phyloP scores from a whole-genome alignment of 805 yeast genomes.

The Komagataella ulmi region DNA sequence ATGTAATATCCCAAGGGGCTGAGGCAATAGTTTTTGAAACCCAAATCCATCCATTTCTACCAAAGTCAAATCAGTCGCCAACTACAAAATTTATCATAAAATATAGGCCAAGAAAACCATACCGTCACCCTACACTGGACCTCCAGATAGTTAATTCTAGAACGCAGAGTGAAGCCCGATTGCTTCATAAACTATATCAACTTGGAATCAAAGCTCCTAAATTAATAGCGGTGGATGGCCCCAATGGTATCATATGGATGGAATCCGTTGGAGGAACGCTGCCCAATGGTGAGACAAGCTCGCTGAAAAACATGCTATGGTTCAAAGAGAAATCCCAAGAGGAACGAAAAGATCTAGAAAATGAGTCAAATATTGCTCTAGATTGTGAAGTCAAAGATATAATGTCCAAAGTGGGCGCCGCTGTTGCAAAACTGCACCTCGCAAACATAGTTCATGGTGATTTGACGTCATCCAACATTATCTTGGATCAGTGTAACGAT shows the following conservation, averaged over 20 bases:
- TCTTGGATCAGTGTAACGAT: conserved; percentile 23
- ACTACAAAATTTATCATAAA: conserved; percentile 48
- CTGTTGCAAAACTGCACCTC: conserved; percentile 59
- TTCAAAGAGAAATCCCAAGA: conserved; percentile 25
- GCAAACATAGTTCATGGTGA: conserved; percentile 88
- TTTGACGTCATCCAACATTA: conserved; percentile 78
- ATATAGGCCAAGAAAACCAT: conserved; percentile 81
- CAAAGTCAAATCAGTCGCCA: conserved; percentile 13
- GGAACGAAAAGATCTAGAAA: background rate
- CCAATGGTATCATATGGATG: conserved; percentile 82
- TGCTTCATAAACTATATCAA: conserved; percentile 41
- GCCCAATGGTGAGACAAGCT: conserved; percentile 38
- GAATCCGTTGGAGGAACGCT: conserved; percentile 52
- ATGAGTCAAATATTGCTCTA: conserved; percentile 11
- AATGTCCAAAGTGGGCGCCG: conserved; percentile 44
- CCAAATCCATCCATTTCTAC: conserved; percentile 51
- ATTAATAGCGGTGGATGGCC: conserved; percentile 62
- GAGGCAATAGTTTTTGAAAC: conserved; percentile 73
- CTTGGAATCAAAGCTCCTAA: conserved; percentile 60
- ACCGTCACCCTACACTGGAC: conserved; percentile 79
- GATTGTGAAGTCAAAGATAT: conserved; percentile 26
- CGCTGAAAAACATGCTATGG: conserved; percentile 70
- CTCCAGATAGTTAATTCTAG: conserved; percentile 62
- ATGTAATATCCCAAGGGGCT: conserved; percentile 74
- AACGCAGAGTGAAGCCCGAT: conserved; percentile 74